phyloP scores from a whole-genome alignment of 139 green algal genomes.

The Coelastrella sp. region DNA sequence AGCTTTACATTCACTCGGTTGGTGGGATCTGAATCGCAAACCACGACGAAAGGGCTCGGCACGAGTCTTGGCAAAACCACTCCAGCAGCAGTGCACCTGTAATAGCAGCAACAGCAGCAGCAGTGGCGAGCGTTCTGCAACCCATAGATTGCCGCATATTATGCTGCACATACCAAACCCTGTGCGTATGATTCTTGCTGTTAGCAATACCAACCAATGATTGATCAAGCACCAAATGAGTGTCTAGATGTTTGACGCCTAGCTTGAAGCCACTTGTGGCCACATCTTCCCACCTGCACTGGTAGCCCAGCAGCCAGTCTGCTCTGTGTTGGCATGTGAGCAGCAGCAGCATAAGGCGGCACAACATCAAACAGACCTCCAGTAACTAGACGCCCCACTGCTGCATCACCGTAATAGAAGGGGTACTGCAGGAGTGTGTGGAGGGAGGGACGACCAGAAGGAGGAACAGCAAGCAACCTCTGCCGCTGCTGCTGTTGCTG shows the following conservation, averaged over 20 bases:
- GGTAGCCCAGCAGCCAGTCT: constrained; percentile 30
- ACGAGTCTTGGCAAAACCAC: background rate
- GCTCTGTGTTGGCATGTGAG: constrained; percentile 11
- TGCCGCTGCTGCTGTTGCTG: background rate
- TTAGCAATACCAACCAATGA: no score
- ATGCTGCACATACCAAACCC: background rate
- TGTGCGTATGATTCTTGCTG: no score
- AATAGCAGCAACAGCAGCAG: background rate
- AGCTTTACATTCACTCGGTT: background rate
- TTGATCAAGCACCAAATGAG: no score
- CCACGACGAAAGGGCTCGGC: constrained; percentile 2
- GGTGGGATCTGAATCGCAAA: background rate
- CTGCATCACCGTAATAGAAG: constrained; percentile 14
- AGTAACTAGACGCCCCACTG: constrained; percentile 17
- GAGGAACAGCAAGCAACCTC: background rate
- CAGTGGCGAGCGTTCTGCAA: background rate
- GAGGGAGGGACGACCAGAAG: background rate
- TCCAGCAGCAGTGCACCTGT: constrained; percentile 42
- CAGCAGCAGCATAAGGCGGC: background rate
- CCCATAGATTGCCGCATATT: background rate
- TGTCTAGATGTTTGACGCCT: no score
- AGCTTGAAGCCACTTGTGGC: no score
- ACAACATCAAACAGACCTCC: constrained; percentile 11
- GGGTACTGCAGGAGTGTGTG: background rate
- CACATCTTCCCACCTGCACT: constrained; percentile 14